Base-by-base conservation (phyloP, 2,329 filamentous ascomycete genomes). In the Cryphonectria parasitica region DNA sequence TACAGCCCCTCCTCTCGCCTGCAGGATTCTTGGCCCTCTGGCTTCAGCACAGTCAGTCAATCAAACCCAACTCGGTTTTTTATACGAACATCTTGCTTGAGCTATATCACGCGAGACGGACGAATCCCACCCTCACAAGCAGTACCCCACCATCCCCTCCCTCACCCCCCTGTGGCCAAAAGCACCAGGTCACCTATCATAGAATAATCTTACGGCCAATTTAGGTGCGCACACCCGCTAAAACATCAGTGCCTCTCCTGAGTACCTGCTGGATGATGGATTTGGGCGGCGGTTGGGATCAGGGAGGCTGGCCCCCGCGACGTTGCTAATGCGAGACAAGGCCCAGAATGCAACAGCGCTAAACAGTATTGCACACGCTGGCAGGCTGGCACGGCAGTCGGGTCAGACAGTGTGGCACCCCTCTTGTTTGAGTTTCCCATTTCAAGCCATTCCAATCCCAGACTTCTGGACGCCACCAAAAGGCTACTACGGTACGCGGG, bases 361-460 rank as follows among this genome's bases (percentile, higher is more conserved):
- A 58, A 31, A 8, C 17, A 31, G 15, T 34, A 31, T 31, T 49
- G 45, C 45, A n/a, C 43, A 17, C 43, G 43, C 43, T 45, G 43
- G 43, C 43, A 45, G 6, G 43, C 43, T n/a, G 45, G 54, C 54
- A 58, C 54, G 54, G 54, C 54, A 58, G 54, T 58, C 54, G 54
- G 45, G 54, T 58, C 63, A 60, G 63, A 67, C 45, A 58, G 69
- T 70, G 69, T 70, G 65, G 56, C 69, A 70, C 69, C 69, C 63
- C 28, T 62, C 39, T 61, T 43, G 49, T 71, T 68, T 64, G 66
- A 68, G 69, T 61, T 68, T 66, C 66, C 43, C 19, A 49, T n/a
- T 10, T 19, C 45, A 49, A n/a, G 45, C 45, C 58, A 66, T 65
- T 49, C 65, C 66, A 63, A 31, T 31, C 54, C 25, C 28, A 58